Base-by-base conservation (phyloP, 1,139 yeast genomes). In the Debaryomycetaceae sp. region DNA sequence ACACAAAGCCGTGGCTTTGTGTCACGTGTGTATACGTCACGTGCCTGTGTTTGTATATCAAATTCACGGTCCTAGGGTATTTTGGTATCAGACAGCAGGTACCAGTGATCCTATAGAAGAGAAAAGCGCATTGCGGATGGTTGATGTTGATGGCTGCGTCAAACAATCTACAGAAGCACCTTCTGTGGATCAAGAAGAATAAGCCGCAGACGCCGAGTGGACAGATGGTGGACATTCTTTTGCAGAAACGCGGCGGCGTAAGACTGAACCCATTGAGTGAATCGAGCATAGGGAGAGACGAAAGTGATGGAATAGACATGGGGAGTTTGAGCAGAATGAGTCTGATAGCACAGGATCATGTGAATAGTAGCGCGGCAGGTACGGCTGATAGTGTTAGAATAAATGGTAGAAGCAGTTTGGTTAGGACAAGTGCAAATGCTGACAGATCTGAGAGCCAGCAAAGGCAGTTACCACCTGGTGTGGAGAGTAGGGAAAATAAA, bases 81-180 rank as follows among this genome's bases (percentile, higher is more conserved):
- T n/a, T n/a, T n/a, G n/a, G n/a, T n/a, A n/a, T n/a, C n/a, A n/a
- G n/a, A n/a, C n/a, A n/a, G n/a, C n/a, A n/a, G n/a, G n/a, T n/a
- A n/a, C n/a, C n/a, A n/a, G n/a, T n/a, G n/a, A n/a, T n/a, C n/a
- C n/a, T n/a, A n/a, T n/a, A n/a, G n/a, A n/a, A n/a, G n/a, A n/a
- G n/a, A n/a, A n/a, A n/a, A n/a, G n/a, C n/a, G n/a, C n/a, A n/a
- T 22, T 22, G 26, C 26, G 7, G 26, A 22, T 8, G 11, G 2
- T 11, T 8, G 26, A 22, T 22, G 26, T 22, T 11, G 14, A 38
- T 47, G 44, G 42, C 39, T 19, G 37, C 41, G 13, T 36, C 41
- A n/a, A 46, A 44, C 31, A 51, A 51, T 26, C 37, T 50, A 31
- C 18, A 35, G 16, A 44, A 35, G 11, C 52, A 51, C 14, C 37